Base-by-base conservation (phyloP, 75 land plant genomes). In the Gnetum montanum region DNA sequence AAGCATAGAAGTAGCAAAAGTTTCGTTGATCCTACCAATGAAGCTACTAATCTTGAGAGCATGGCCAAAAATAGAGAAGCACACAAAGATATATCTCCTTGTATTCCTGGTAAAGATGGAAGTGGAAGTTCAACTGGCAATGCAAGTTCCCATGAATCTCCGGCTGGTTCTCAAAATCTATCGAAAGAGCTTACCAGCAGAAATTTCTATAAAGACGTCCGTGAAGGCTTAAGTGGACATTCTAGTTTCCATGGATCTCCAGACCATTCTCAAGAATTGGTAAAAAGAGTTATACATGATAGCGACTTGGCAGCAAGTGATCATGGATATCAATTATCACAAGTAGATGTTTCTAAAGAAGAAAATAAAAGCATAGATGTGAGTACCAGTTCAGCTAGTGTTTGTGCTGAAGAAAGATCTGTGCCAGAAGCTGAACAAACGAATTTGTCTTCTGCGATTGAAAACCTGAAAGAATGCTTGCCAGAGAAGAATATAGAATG, bases 41-140 rank as follows among this genome's bases (percentile, higher is more conserved):
- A 37, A 35, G 63, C 57, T 43, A 41, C 38, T 8, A 29, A 68
- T 41, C 27, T 59, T 62, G 65, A 66, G 35, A 64, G n/a, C 16
- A 64, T 62, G 57, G 81, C 69, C 15, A 78, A 71, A 24, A 62
- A 75, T 79, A 13, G 70, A 68, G 36, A 67, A 70, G 8, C 69
- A 72, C 24, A 73, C 54, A 19, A 75, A 70, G 24, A 46, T 74
- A 47, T n/a, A n/a, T n/a, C n/a, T n/a, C n/a, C n/a, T n/a, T n/a
- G n/a, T n/a, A n/a, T n/a, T n/a, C n/a, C n/a, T n/a, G n/a, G n/a
- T n/a, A n/a, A n/a, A n/a, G n/a, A n/a, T n/a, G n/a, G n/a, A n/a
- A n/a, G n/a, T n/a, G n/a, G n/a, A n/a, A n/a, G n/a, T n/a, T n/a
- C n/a, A n/a, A n/a, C n/a, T n/a, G n/a, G n/a, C n/a, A n/a, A n/a